Percentiles rank a stretch among this genome's conserved stretches.
phyloP scores from a whole-genome alignment of 1,284 basidiomycete species.

The Xerocomus amazonicus region DNA sequence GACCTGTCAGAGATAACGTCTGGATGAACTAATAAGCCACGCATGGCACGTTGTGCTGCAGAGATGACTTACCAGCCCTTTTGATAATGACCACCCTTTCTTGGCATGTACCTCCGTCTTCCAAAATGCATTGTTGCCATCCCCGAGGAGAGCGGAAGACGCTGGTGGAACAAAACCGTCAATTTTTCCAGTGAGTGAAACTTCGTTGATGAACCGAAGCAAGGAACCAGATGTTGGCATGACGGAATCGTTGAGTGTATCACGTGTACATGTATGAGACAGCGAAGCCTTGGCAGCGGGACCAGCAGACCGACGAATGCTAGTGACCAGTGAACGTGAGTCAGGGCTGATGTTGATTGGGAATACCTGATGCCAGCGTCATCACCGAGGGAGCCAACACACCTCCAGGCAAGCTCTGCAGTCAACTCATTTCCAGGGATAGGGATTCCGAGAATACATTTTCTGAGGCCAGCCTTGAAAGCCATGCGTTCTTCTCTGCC shows the following conservation, averaged over 20 bases:
- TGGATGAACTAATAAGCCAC: constrained; percentile 26
- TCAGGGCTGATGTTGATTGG: background rate
- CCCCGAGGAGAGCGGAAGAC: constrained; percentile 39
- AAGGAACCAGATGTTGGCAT: constrained; percentile 28
- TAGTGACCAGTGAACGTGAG: constrained; percentile 33
- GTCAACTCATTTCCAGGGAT: constrained; percentile 61
- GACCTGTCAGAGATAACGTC: constrained; percentile 63
- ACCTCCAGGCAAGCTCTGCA: constrained; percentile 78
- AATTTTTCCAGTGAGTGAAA: constrained; percentile 20
- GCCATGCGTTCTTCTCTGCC: constrained; percentile 27
- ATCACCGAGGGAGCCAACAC: constrained; percentile 67
- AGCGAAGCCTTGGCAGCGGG: constrained; percentile 81
- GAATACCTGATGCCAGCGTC: constrained; percentile 76
- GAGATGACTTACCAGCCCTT: constrained; percentile 49
- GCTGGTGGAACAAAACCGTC: constrained; percentile 15
- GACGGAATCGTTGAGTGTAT: constrained; percentile 75
- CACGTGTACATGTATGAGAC: constrained; percentile 73
- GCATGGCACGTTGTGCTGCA: no score
- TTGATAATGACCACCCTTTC: constrained; percentile 55
- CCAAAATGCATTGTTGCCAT: constrained; percentile 62
- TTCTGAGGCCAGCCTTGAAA: constrained; percentile 16
- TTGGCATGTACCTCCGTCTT: constrained; percentile 71
- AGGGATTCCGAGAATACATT: constrained; percentile 11
- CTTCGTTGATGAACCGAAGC: constrained; percentile 23
- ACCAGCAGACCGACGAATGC: constrained; percentile 81